Percentiles rank a stretch among this genome's conserved stretches.
These are phyloP conservation scores for Camelina laxa DNA, from an alignment of 345 rosid genomes.

Conservation along the genomic window DNA sequence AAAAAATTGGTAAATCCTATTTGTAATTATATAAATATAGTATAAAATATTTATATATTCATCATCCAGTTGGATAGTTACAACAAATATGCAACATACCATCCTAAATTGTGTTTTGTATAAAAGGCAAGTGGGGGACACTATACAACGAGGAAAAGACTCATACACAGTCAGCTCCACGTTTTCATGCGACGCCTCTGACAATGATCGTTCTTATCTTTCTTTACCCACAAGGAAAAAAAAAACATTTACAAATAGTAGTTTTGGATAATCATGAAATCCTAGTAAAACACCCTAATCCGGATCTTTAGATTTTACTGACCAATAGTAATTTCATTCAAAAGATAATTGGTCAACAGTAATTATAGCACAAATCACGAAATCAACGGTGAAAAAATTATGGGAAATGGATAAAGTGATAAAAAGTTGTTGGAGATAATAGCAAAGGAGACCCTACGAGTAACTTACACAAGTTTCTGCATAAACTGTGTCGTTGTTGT, in stretches of 20 bases:
- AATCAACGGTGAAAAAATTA: background rate
- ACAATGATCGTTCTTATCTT: constrained; percentile 7
- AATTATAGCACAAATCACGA: constrained; percentile 16
- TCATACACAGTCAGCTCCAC: constrained; percentile 48
- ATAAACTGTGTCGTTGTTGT: background rate
- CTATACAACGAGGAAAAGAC: constrained; percentile 38
- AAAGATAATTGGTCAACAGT: background rate
- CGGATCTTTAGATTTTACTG: background rate
- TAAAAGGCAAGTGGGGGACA: constrained; percentile 33
- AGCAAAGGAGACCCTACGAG: background rate
- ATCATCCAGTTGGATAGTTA: background rate
- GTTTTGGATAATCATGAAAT: no score
- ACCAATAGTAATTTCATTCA: background rate
- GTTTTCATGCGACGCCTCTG: constrained; percentile 44
- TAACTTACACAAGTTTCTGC: constrained; percentile 37
- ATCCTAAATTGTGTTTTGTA: no score
- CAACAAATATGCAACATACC: background rate
- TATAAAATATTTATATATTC: no score
- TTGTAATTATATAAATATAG: no score
- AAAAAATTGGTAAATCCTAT: no score
- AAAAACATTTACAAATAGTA: background rate
- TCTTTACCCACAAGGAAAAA: background rate
- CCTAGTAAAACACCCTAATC: background rate
- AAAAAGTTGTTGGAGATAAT: constrained; percentile 10
- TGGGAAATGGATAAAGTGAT: constrained; percentile 37